A percentile compares a stretch with the other conserved stretches of the same genome.
Conservation (phyloP, 2,329 filamentous ascomycete genomes). For the Penicillium sp. region DNA sequence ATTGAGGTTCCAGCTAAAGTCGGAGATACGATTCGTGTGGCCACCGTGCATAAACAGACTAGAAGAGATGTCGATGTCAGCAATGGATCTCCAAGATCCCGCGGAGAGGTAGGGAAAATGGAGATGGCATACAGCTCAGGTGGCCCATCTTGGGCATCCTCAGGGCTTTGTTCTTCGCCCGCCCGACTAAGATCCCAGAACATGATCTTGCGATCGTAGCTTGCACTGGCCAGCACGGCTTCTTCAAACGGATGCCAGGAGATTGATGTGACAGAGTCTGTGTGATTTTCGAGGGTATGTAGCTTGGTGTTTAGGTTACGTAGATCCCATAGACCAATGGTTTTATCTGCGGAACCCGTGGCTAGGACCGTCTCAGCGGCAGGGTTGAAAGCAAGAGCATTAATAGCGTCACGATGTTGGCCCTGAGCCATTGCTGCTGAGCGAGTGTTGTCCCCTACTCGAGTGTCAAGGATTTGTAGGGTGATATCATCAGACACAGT, state of each 20-base stretch:
- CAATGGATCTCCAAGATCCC: neutral
- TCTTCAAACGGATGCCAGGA: constrained; percentile 94
- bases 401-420: constrained; percentile 91
- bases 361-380: constrained; percentile 87
- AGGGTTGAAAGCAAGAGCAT: constrained; percentile 93
- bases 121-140: constrained; percentile 78
- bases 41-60: constrained; percentile 98
- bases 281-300: constrained; percentile 87
- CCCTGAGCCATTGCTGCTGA: constrained; percentile 71
- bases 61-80: constrained; percentile 16
- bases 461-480: constrained; percentile 88
- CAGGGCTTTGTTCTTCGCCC: constrained; percentile 91
- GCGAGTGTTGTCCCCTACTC: constrained; percentile 67
- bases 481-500: constrained; percentile 95
- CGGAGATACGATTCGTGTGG: constrained; percentile 93
- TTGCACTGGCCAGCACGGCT: constrained; percentile 85
- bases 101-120: constrained; percentile 5
- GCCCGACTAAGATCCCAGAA: constrained; percentile 95
- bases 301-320: constrained; percentile 88
- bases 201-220: constrained; percentile 90
- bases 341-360: constrained; percentile 93
- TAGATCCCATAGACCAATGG: constrained; percentile 92
- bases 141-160: constrained; percentile 92
- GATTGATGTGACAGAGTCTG: constrained; percentile 86
- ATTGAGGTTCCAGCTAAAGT: constrained; percentile 97